A percentile compares a stretch with the other conserved stretches of the same genome.
Conservation (phyloP, 179 eudicot genomes). For the Pouteria campechiana region DNA sequence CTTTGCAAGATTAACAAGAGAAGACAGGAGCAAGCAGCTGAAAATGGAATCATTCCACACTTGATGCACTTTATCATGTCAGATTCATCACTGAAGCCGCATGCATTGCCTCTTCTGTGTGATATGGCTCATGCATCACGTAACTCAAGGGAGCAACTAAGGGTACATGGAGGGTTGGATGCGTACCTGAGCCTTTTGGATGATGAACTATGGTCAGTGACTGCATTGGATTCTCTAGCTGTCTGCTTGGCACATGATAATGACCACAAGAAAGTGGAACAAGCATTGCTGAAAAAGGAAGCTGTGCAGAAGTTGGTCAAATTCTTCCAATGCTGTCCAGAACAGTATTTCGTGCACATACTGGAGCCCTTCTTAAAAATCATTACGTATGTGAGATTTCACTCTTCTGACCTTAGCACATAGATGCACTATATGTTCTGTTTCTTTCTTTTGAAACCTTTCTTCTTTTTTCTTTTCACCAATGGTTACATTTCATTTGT, state of each 20-base stretch:
- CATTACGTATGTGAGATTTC: slow-evolving; percentile 73
- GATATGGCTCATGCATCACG: slow-evolving; percentile 99
- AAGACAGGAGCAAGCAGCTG: slow-evolving; percentile 99
- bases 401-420: neutral
- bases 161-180: slow-evolving; percentile 97
- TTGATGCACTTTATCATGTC: slow-evolving; percentile 86
- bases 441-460: neutral
- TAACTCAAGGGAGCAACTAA: slow-evolving; percentile 86
- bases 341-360: slow-evolving; percentile 85
- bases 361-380: slow-evolving; percentile 97
- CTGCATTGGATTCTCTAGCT: slow-evolving; percentile 92
- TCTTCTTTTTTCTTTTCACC: neutral
- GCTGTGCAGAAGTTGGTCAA: slow-evolving; percentile 90
- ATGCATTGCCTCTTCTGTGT: slow-evolving; percentile 84
- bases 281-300: slow-evolving; percentile 86
- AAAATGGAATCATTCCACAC: slow-evolving; percentile 96
- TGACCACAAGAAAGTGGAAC: slow-evolving; percentile 92
- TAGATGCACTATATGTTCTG: too few relatives aligned
- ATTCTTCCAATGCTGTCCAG: slow-evolving; percentile 87
- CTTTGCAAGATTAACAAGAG: slow-evolving; percentile 98
- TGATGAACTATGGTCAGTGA: slow-evolving; percentile 92
- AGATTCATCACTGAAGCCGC: slow-evolving; percentile 82
- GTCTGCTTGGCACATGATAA: slow-evolving; percentile 97
- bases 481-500: neutral
- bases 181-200: slow-evolving; percentile 89